Evolutionary conservation across 148 eudicot species (phyloP), one percentile per base, ranked within the genome.

Genomic region (Fagopyrum tataricum): DNA sequence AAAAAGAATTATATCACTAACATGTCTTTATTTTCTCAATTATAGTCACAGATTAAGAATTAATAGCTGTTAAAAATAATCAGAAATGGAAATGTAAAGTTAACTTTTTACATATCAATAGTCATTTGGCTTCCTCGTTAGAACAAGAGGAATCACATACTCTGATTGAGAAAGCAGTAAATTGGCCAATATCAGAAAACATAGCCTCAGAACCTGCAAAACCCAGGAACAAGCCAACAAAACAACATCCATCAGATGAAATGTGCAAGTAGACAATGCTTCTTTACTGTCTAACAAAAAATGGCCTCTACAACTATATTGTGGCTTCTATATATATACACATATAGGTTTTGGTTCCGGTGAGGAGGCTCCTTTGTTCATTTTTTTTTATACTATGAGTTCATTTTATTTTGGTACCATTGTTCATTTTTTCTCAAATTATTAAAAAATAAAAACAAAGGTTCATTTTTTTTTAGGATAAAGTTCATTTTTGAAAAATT

Each of bases 111-210:
- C 4, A 26, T 26, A 24, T 59, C 13, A 26, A 59, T 23, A 24
- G 39, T 13, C 40, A 26, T 11, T 59, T 26, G 67, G 15, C 67
- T 59, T 59, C 17, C 67, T 12, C 40, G 46, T 41, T 17, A 71
- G 31, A 48, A 71, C 58, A 4, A 64, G 44, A 47, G 18, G 53
- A 67, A 71, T 73, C 10, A 75, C 86, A 81, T 86, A 93, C 98
- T 87, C 89, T 80, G 75, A 90, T 82, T 39, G 98, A 85, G 66
- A 82, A 76, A 73, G 92, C 80, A 21, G 93, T 87, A 76, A 95
- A 95, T 82, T 88, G 97, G 81, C 99, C 99, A 66, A 95, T 85
- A 84, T 95, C 97, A 44, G 96, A 97, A 86, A 91, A 91, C 97
- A 92, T 95, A 24, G 99, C 91, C 86, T 95, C 99, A 11, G 99